Conservation (phyloP, 2,329 filamentous ascomycete species). For the Zopfia rhizophila region DNA sequence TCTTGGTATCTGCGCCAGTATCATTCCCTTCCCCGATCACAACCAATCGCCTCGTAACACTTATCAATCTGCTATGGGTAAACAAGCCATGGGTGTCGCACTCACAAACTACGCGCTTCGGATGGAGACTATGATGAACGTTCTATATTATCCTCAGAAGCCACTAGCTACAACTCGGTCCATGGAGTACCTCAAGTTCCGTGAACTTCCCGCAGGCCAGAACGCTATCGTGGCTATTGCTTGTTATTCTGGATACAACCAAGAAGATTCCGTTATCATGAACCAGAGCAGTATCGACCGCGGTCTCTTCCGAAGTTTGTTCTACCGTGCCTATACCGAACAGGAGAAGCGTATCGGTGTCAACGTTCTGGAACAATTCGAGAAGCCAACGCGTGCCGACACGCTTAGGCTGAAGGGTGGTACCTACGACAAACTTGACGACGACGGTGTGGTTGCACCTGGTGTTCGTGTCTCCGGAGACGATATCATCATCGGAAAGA, state of each 20-base stretch:
- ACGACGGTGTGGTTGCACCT: constrained; percentile 93
- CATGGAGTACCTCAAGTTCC: constrained; percentile 99
- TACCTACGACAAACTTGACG: constrained; percentile 96
- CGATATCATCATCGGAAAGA: constrained; percentile 99
- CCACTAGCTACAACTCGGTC: constrained; percentile 94
- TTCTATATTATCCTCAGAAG: constrained; percentile 98
- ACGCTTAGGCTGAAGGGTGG: constrained; percentile 93
- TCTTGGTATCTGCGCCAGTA: constrained; percentile 96
- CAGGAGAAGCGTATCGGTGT: constrained; percentile 96
- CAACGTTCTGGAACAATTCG: constrained; percentile 91
- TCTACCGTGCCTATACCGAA: constrained; percentile 97
- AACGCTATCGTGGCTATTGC: constrained; percentile 98
- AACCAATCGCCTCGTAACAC: constrained; percentile 99
- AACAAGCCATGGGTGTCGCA: constrained; percentile 99
- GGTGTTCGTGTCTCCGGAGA: constrained; percentile 96
- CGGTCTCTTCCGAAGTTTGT: constrained; percentile 95
- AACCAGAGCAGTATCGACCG: constrained; percentile 99
- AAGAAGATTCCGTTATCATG: constrained; percentile 99
- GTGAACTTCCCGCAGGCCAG: constrained; percentile 94
- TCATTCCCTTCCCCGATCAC: constrained; percentile 99
- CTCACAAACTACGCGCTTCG: constrained; percentile 95
- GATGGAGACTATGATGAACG: constrained; percentile 99
- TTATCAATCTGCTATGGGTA: constrained; percentile 99
- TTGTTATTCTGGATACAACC: constrained; percentile 98
- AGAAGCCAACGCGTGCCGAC: constrained; percentile 89